These are phyloP conservation scores for Phytophthora macrochlamydospora DNA, from an alignment of 352 stramenopile genomes.

Conservation along the genomic window DNA sequence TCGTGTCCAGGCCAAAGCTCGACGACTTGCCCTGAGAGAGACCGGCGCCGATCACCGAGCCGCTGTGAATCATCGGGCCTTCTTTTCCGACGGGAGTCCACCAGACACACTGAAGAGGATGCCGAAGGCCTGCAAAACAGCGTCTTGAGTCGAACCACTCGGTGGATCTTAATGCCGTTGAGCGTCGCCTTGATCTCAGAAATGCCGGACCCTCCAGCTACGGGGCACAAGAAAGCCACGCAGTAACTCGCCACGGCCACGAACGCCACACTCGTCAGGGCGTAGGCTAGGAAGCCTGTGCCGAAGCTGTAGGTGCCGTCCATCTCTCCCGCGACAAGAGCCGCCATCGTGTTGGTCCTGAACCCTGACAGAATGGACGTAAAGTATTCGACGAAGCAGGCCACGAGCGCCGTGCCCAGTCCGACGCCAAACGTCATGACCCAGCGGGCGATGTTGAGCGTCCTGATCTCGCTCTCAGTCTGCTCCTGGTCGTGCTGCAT, in stretches of 20 bases:
- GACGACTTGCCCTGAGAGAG: slow-evolving; percentile 94
- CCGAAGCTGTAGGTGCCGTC: slow-evolving; percentile 56
- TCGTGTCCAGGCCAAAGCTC: slow-evolving; percentile 88
- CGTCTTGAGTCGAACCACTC: slow-evolving; percentile 96
- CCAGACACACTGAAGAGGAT: slow-evolving; percentile 87
- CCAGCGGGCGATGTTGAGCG: slow-evolving; percentile 92
- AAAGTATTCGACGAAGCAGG: slow-evolving; percentile 93
- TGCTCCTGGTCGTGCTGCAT: slow-evolving; percentile 88
- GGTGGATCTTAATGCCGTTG: slow-evolving; percentile 98
- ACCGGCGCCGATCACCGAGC: slow-evolving; percentile 94
- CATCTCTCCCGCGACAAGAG: slow-evolving; percentile 67
- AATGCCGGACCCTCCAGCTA: slow-evolving; percentile 96
- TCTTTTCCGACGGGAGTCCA: slow-evolving; percentile 86
- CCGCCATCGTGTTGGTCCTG: slow-evolving; percentile 92
- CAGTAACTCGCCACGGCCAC: slow-evolving; percentile 90
- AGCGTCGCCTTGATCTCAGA: slow-evolving; percentile 98
- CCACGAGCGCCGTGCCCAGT: slow-evolving; percentile 92
- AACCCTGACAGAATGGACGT: slow-evolving; percentile 85
- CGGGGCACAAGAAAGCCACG: slow-evolving; percentile 95
- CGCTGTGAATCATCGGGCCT: slow-evolving; percentile 92
- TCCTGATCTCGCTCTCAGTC: slow-evolving; percentile 72
- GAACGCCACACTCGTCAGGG: slow-evolving; percentile 92
- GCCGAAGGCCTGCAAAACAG: slow-evolving; percentile 94
- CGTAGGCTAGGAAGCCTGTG: slow-evolving; percentile 89
- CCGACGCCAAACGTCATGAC: slow-evolving; percentile 96